A percentile compares a stretch with the other conserved stretches of the same genome.
These are phyloP conservation scores for Termitomyces sp. DNA, from an alignment of 768 basidiomycete species.

Conservation along the genomic window DNA sequence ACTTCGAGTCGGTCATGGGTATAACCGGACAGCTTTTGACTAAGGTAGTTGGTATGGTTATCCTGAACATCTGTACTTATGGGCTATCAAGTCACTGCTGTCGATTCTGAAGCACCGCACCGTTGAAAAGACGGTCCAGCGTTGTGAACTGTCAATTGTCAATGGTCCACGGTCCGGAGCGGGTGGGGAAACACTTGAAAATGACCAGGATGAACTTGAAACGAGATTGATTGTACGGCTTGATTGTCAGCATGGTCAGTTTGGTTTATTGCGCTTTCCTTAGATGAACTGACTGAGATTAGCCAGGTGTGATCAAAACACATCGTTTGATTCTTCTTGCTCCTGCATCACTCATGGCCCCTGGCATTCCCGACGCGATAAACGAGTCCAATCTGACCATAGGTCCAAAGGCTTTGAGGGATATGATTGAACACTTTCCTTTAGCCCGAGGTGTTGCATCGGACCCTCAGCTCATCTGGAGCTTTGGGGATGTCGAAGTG, in stretches of 20 bases:
- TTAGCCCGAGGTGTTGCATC: conserved; percentile 52
- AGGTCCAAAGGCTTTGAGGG: conserved; percentile 66
- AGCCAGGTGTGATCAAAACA: conserved; percentile 72
- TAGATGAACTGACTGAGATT: neutral
- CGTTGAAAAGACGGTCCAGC: conserved; percentile 71
- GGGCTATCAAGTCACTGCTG: conserved; percentile 46
- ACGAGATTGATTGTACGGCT: conserved; percentile 67
- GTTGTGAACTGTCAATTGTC: conserved; percentile 67
- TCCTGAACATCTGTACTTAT: neutral
- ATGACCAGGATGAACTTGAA: conserved; percentile 57
- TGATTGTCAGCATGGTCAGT: conserved; percentile 76
- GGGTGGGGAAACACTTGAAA: conserved; percentile 30
- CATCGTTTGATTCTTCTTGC: conserved; percentile 63
- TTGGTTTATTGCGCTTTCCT: neutral
- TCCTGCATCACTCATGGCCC: conserved; percentile 55
- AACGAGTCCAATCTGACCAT: conserved; percentile 65
- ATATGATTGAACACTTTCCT: conserved; percentile 81
- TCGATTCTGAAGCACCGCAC: conserved; percentile 71
- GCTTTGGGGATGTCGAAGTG: conserved; percentile 65
- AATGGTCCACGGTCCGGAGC: conserved; percentile 35
- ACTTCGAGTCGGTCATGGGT: conserved; percentile 29
- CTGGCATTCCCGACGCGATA: conserved; percentile 51
- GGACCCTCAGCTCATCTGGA: conserved; percentile 81
- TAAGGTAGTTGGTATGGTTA: conserved; percentile 40
- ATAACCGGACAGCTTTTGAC: conserved; percentile 64